A percentile compares a stretch with the other conserved stretches of the same genome.
Evolutionary conservation across 2,329 filamentous ascomycete species (phyloP).

Genomic region (Geosmithia flava): DNA sequence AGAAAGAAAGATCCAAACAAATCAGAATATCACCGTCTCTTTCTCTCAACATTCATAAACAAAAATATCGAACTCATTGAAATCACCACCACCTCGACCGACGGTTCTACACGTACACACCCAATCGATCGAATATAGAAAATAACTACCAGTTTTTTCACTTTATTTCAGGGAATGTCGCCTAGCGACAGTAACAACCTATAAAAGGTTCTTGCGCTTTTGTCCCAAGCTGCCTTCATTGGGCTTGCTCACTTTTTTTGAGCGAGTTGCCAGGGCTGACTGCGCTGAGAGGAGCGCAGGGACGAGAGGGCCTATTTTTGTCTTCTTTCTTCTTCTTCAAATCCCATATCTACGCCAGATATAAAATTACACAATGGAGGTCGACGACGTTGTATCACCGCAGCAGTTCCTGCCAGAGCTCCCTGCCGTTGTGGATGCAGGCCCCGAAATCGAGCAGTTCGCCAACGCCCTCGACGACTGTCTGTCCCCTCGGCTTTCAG

Average conservation of each 20-base stretch:
- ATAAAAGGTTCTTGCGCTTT: neutral
- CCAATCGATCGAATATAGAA: neutral
- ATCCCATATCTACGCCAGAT: neutral
- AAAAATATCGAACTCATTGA: too few relatives aligned
- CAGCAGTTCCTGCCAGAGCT: neutral
- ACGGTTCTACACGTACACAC: too few relatives aligned
- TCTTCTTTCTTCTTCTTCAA: neutral
- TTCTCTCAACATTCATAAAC: neutral
- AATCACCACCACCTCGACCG: neutral
- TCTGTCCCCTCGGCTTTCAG: conserved; percentile 33
- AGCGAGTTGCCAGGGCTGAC: neutral
- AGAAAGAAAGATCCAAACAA: neutral
- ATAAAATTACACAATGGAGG: conserved; percentile 1
- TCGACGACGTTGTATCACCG: neutral
- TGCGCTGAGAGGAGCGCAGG: neutral
- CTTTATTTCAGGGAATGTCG: neutral
- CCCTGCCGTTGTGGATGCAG: conserved; percentile 41
- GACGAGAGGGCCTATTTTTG: neutral
- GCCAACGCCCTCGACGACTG: conserved; percentile 73
- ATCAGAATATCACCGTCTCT: neutral
- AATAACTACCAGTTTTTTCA: neutral
- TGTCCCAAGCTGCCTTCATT: neutral
- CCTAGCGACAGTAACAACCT: neutral
- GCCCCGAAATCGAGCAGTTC: conserved; percentile 77
- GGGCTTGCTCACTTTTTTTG: neutral